Percentiles rank a stretch among this genome's conserved stretches.
phyloP scores from a whole-genome alignment of 2,329 filamentous ascomycete genomes.

The Chrysosporium queenslandicum region DNA sequence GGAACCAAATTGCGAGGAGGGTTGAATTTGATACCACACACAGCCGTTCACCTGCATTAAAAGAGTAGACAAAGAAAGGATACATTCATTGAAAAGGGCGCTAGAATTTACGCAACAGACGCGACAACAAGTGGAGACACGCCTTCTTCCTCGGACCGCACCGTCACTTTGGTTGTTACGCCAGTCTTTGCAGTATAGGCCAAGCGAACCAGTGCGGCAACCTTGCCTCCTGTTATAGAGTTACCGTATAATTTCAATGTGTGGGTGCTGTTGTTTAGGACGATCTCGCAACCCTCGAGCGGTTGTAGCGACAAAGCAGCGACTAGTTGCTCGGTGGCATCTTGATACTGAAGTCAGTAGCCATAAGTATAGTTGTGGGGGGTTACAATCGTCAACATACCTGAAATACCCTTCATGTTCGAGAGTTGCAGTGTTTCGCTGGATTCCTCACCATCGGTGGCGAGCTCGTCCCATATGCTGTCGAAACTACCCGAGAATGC shows the following conservation, averaged over 20 bases:
- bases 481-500: conserved; percentile 92
- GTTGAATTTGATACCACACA: conserved; percentile 6
- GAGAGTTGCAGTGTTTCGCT: conserved; percentile 83
- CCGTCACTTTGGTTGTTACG: conserved; percentile 90
- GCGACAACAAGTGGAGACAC: conserved; percentile 75
- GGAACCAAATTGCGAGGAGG: conserved; percentile 7
- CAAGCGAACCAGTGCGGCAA: conserved; percentile 83
- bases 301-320: conserved; percentile 83
- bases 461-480: conserved; percentile 89
- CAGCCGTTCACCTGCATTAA: conserved; percentile 11
- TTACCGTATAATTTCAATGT: conserved; percentile 94
- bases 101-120: conserved; percentile 58
- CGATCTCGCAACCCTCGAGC: conserved; percentile 86
- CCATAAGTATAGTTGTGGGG: not conserved
- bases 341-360: conserved; percentile 39
- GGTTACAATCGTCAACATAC: conserved; percentile 39
- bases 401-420: conserved; percentile 82
- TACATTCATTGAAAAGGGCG: conserved; percentile 13
- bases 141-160: conserved; percentile 84
- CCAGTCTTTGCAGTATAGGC: conserved; percentile 85
- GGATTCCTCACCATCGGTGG: conserved; percentile 76
- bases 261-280: conserved; percentile 79
- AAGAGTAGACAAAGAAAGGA: not conserved
- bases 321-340: conserved; percentile 84
- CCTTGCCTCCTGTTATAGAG: conserved; percentile 79